Conservation (phyloP, 345 rosid species). For the Melaleuca quinquenervia region DNA sequence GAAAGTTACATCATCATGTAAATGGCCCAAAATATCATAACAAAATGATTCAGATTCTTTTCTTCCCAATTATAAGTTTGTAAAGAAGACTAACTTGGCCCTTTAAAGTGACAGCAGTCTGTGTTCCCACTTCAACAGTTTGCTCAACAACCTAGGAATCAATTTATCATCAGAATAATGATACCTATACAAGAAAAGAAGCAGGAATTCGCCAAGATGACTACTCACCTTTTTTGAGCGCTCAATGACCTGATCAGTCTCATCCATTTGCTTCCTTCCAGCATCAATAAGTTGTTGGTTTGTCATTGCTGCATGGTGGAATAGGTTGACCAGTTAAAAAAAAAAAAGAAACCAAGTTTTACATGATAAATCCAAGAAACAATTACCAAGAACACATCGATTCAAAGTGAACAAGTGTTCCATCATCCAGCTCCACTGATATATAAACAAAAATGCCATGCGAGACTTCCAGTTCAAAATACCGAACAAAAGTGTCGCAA, state of each 20-base stretch:
- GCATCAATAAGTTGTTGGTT: constrained; percentile 83
- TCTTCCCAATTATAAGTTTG: not conserved
- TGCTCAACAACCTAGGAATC: constrained; percentile 71
- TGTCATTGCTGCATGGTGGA: constrained; percentile 53
- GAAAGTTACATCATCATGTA: not conserved
- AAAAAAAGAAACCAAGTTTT: not conserved
- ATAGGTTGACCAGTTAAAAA: not conserved
- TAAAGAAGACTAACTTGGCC: constrained; percentile 64
- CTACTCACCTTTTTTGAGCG: constrained; percentile 71
- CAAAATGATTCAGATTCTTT: not conserved
- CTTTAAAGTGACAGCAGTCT: constrained; percentile 77
- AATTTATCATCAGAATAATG: not conserved
- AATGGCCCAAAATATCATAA: not conserved
- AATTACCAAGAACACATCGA: not conserved
- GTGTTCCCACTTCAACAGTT: constrained; percentile 98
- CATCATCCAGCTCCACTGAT: not conserved
- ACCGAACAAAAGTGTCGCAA: not conserved
- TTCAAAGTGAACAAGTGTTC: not conserved
- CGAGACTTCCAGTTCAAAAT: not conserved
- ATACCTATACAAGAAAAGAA: not conserved
- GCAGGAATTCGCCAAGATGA: not conserved
- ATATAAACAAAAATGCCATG: not conserved
- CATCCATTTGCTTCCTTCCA: constrained; percentile 82
- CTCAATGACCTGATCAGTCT: constrained; percentile 92
- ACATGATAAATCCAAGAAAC: not conserved